A percentile compares a stretch with the other conserved stretches of the same genome.
Conservation (phyloP, 768 basidiomycete genomes). For the Suillus placidus region DNA sequence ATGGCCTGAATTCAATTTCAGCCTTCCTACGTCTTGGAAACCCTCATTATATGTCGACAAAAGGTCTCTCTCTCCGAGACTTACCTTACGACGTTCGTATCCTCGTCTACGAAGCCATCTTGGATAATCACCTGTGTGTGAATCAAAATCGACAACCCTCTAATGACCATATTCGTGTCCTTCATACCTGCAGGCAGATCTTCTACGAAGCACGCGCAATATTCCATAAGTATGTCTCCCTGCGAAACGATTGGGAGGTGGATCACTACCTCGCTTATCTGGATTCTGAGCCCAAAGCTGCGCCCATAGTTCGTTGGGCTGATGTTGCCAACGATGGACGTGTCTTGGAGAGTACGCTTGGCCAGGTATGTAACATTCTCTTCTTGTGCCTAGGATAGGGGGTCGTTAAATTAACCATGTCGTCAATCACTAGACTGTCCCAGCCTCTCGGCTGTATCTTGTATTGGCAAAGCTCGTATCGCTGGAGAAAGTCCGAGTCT, state of each 20-base stretch:
- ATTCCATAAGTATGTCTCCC: slow-evolving; percentile 38
- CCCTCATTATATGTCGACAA: not conserved
- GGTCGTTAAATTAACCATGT: slow-evolving; percentile 9
- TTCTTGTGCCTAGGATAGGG: slow-evolving; percentile 3
- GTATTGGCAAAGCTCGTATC: slow-evolving; percentile 32
- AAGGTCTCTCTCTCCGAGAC: slow-evolving; percentile 21
- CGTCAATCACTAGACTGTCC: slow-evolving; percentile 15
- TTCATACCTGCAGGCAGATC: slow-evolving; percentile 35
- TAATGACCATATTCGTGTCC: slow-evolving; percentile 37
- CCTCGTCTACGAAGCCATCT: slow-evolving; percentile 34
- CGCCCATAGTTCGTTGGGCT: slow-evolving; percentile 32
- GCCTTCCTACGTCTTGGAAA: not conserved
- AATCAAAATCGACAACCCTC: slow-evolving; percentile 31
- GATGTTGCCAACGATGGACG: slow-evolving; percentile 46
- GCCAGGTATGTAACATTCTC: slow-evolving; percentile 24
- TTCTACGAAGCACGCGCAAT: slow-evolving; percentile 33
- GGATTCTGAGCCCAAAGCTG: slow-evolving; percentile 21
- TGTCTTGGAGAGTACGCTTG: slow-evolving; percentile 22
- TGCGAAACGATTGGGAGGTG: slow-evolving; percentile 42
- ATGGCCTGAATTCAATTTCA: not conserved
- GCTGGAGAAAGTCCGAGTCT: slow-evolving; percentile 37
- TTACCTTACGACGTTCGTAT: slow-evolving; percentile 40
- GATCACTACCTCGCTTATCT: slow-evolving; percentile 26
- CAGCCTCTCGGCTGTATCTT: slow-evolving; percentile 36
- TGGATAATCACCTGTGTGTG: slow-evolving; percentile 29